Evolutionary conservation across 2,329 filamentous ascomycete genomes (phyloP), one percentile per base, ranked within the genome.

Genomic region (Fusarium sterilihyphosum): DNA sequence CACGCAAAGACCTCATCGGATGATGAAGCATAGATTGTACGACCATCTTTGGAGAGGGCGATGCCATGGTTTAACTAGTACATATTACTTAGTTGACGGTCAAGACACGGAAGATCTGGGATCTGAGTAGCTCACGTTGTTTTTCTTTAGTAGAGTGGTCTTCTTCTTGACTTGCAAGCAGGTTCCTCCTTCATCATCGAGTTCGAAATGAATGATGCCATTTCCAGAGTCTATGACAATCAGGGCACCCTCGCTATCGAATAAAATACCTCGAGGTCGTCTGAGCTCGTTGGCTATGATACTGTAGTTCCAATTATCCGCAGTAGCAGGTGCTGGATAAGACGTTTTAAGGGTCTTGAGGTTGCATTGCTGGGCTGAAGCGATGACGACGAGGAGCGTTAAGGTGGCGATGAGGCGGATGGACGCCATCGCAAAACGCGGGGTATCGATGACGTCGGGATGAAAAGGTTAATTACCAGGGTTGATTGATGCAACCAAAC

Each of bases 1-100:
- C 92, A 94, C 3, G 88, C 84, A 78, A 86, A 92, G 37, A 93
- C 90, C n/a, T 85, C 84, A 54, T 88, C 85, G 8, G 86, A 79
- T 3, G 87, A 88, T 0, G 92, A 93, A n/a, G 87, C 88, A 74
- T 88, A 90, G 56, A 91, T 78, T 6, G 85, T 89, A 35, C 82
- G 84, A 57, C 87, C 86, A 78, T 91, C 86, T 8, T 80, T 78
- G 0, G 87, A 88, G n/a, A 91, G 77, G 33, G 88, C 85, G 61
- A 91, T 83, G 49, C 88, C 88, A 73, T 91, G 89, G 75, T 88
- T 90, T 20, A 90, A 81, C 86, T 89, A 18, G 5, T 1, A 8
- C 20, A 37, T 29, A 8, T 64, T 33, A 20, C 8, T 52, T 12
- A 75, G 65, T 29, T 31, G 17, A 8, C 29, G 20, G 11, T 53